Conservation (phyloP, 805 yeast genomes). For the Candida bentonensis region DNA sequence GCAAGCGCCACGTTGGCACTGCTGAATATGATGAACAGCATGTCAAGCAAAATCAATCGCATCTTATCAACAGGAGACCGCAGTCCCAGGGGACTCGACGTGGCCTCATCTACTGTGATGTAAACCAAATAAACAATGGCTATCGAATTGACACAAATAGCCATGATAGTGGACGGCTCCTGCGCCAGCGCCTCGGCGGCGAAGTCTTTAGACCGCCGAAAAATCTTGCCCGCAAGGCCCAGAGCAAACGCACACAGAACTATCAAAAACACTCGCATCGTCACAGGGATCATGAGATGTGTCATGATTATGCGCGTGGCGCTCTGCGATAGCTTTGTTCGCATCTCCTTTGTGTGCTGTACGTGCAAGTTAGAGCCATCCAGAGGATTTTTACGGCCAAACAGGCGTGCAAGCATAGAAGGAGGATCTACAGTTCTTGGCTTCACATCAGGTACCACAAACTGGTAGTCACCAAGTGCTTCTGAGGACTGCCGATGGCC, state of each 20-base stretch:
- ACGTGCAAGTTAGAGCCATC: not conserved
- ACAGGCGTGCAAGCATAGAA: not conserved
- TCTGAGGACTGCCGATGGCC: not conserved
- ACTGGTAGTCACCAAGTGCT: not conserved
- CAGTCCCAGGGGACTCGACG: slow-evolving; percentile 82
- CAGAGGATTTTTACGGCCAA: not conserved
- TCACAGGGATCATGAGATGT: not conserved
- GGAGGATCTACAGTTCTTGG: not conserved
- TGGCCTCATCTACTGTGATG: slow-evolving; percentile 82
- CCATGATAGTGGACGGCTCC: slow-evolving; percentile 87
- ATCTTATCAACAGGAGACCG: slow-evolving; percentile 76
- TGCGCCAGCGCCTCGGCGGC: slow-evolving; percentile 25
- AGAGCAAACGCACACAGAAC: not conserved
- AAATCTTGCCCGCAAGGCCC: not conserved
- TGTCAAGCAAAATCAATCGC: slow-evolving; percentile 65
- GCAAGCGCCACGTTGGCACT: slow-evolving; percentile 80
- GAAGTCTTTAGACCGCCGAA: not conserved
- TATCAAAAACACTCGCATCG: not conserved
- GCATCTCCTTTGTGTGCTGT: not conserved
- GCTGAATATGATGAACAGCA: slow-evolving; percentile 75
- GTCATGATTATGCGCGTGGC: not conserved
- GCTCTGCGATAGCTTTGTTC: not conserved
- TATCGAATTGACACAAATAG: slow-evolving; percentile 66
- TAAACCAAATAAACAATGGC: slow-evolving; percentile 68
- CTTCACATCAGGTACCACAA: not conserved